Evolutionary conservation across 2,329 filamentous ascomycete genomes (phyloP), one percentile per base, ranked within the genome.

Genomic region (Fusarium oligoseptatum): DNA sequence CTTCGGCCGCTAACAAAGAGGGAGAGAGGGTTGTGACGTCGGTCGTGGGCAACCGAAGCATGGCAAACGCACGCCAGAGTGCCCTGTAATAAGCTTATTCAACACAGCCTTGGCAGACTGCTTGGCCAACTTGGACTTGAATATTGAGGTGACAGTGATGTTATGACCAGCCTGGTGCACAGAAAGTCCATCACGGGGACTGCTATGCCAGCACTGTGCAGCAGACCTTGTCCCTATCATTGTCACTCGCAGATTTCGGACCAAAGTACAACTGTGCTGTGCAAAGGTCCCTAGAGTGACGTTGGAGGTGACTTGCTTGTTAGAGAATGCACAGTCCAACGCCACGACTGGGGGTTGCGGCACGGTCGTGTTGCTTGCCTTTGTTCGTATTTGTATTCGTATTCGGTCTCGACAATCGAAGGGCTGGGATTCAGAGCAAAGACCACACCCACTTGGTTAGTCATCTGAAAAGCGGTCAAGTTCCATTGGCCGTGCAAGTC

Each of bases 351-450:
- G 60, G n/a, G 60, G 60, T 52, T 52, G 24, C 43, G 43, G 41
- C 32, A 50, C 41, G 24, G 17, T 52, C 15, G 15, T 27, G 15
- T 27, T 22, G 45, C 8, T 14, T 52, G 22, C n/a, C 61, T 60
- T 66, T 69, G 55, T 72, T 76, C 76, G 76, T 78, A 73, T 78
- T 77, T 75, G 76, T 74, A 70, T 78, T 77, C 76, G 76, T 74
- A 70, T 77, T 70, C 65, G 75, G 67, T 36, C 11, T 50, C 48
- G 66, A 32, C 17, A 52, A 32, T 52, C 48, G 48, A 36, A 27
- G 24, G 27, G 57, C 36, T 60, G 24, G 37, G 57, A 32, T 43
- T 43, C 20, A 60, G 37, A 63, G 60, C 60, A 63, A 61, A 61
- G 39, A 29, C 58, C 58, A 63, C 58, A 63, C 48, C 32, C 36